phyloP scores from a whole-genome alignment of 106 monocot genomes.

The Dioscorea dumetorum region DNA sequence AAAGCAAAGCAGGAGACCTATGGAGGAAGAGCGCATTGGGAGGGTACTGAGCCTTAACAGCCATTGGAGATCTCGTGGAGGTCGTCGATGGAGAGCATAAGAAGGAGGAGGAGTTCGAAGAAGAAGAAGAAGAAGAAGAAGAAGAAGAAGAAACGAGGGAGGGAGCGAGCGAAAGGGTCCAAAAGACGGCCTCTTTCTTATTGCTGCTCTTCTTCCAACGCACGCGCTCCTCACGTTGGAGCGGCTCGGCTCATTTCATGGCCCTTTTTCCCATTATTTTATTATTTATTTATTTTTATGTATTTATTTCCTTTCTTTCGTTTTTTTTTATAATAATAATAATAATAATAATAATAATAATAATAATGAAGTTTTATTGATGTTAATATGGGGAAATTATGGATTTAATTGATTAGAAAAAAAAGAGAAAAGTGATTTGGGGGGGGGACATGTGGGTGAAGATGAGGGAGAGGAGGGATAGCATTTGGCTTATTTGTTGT shows the following conservation, averaged over 20 bases:
- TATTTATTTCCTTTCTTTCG: neutral
- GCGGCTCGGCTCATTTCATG: neutral
- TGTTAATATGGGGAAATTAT: neutral
- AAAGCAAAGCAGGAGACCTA: slow-evolving; percentile 29
- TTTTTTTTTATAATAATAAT: neutral
- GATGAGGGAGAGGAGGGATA: too few relatives aligned
- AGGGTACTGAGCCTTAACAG: slow-evolving; percentile 68
- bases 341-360: neutral
- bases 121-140: neutral
- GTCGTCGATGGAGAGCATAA: too few relatives aligned
- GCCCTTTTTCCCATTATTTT: neutral
- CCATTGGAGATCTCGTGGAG: slow-evolving; percentile 24
- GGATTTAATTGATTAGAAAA: too few relatives aligned
- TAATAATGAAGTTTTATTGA: too few relatives aligned
- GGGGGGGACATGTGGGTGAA: too few relatives aligned
- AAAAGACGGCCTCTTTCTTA: slow-evolving; percentile 4
- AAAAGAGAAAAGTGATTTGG: too few relatives aligned
- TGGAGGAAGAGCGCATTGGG: slow-evolving; percentile 35
- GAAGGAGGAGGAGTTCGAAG: too few relatives aligned
- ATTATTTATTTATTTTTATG: neutral
- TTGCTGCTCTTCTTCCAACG: neutral
- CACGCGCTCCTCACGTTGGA: neutral
- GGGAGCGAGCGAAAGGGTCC: slow-evolving; percentile 5
- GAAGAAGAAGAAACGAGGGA: neutral
- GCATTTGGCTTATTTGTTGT: too few relatives aligned